A percentile compares a stretch with the other conserved stretches of the same genome.
These are phyloP conservation scores for Colletotrichum spaethianum DNA, from an alignment of 2,329 filamentous ascomycete genomes.

Conservation along the genomic window DNA sequence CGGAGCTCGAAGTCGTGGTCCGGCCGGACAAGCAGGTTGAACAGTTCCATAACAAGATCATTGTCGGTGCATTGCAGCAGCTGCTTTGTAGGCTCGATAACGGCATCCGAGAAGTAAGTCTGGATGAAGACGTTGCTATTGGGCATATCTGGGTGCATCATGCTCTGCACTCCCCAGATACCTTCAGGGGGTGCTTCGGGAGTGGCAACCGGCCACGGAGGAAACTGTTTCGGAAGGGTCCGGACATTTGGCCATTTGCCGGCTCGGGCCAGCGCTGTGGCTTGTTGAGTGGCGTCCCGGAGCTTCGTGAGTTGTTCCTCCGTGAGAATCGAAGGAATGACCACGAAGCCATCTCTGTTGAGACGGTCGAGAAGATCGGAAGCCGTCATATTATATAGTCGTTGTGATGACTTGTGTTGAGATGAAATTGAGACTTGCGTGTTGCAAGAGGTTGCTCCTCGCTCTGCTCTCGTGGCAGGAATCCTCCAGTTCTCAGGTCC, in stretches of 20 bases:
- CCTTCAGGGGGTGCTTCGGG: constrained; percentile 68
- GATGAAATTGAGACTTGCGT: too few relatives aligned
- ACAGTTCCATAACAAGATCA: constrained; percentile 86
- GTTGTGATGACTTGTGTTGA: not conserved
- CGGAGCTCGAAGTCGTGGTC: constrained; percentile 79
- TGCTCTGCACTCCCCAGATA: constrained; percentile 92
- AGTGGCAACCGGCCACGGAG: constrained; percentile 75
- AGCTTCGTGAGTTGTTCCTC: constrained; percentile 69
- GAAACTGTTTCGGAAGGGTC: constrained; percentile 91
- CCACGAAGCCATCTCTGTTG: constrained; percentile 81
- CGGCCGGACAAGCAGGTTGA: constrained; percentile 87
- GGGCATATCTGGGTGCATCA: constrained; percentile 81
- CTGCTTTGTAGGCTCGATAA: constrained; percentile 75
- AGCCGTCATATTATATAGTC: constrained; percentile 16
- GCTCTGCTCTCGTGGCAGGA: not conserved
- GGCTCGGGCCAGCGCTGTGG: constrained; percentile 73
- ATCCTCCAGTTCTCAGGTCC: not conserved
- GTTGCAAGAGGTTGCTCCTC: not conserved
- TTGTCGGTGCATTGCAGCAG: constrained; percentile 72
- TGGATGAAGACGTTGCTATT: constrained; percentile 73
- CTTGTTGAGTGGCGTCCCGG: constrained; percentile 69
- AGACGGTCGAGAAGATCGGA: constrained; percentile 65
- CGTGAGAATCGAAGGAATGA: constrained; percentile 76
- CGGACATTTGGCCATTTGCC: constrained; percentile 87
- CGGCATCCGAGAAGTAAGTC: constrained; percentile 79